Percentiles rank a stretch among this genome's conserved stretches.
phyloP scores from a whole-genome alignment of 257 asterid genomes.

The Solanum virginianum region DNA sequence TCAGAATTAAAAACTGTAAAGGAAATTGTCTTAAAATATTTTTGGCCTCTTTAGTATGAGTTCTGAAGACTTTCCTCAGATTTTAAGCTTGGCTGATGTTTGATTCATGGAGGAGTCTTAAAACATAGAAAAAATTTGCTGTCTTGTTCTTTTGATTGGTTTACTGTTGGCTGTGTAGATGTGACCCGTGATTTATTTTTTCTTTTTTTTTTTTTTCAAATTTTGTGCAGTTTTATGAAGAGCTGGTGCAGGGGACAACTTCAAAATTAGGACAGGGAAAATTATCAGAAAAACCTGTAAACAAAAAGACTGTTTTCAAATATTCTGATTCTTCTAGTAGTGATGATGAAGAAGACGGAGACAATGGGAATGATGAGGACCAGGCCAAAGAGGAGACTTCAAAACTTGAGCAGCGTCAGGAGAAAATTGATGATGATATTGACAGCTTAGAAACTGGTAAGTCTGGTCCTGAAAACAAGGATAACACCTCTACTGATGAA shows the following conservation, averaged over 20 bases:
- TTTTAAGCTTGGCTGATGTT: background rate
- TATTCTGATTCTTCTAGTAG: conserved; percentile 56
- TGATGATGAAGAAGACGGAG: conserved; percentile 19
- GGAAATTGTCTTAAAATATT: background rate
- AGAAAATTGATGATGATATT: conserved; percentile 3
- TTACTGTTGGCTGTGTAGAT: background rate
- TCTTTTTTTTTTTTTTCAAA: background rate
- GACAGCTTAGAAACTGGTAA: background rate
- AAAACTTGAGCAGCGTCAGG: background rate
- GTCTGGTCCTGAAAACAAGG: conserved; percentile 20
- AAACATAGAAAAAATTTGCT: background rate
- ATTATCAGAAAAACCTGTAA: conserved; percentile 32
- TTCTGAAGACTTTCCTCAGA: background rate
- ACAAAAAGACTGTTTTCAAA: conserved; percentile 64
- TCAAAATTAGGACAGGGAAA: conserved; percentile 20
- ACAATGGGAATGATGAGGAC: conserved; percentile 8
- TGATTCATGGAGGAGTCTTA: background rate
- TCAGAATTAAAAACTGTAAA: background rate
- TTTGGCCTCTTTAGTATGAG: background rate
- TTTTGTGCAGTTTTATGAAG: conserved; percentile 61
- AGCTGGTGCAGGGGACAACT: conserved; percentile 52
- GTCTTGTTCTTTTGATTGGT: background rate
- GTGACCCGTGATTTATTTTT: background rate
- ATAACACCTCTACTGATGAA: conserved; percentile 14
- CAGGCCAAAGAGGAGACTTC: conserved; percentile 5